phyloP scores from a whole-genome alignment of 176 grass and related monocot species.

The Panicum miliaceum region DNA sequence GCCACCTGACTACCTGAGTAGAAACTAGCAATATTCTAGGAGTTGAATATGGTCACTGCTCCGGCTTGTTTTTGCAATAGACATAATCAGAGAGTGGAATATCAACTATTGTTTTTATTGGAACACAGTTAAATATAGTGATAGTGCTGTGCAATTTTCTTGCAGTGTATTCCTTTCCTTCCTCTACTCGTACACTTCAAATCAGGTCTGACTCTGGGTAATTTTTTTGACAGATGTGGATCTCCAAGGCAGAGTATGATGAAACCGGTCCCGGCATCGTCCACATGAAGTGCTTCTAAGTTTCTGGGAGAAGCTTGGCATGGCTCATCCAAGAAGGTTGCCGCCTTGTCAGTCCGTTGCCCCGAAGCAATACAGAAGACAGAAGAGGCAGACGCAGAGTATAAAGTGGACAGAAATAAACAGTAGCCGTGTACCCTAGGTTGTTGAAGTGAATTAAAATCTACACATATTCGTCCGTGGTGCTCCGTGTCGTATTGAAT shows the following conservation, averaged over 20 bases:
- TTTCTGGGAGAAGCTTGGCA: neutral
- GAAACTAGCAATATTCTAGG: neutral
- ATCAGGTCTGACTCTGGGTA: neutral
- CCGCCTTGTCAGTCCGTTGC: neutral
- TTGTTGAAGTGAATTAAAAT: neutral
- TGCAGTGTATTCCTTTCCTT: neutral
- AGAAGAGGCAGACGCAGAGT: neutral
- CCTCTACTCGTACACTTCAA: neutral
- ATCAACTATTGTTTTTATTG: neutral
- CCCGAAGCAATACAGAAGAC: neutral
- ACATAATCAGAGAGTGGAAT: neutral
- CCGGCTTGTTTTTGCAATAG: neutral
- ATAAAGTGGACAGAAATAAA: constrained; percentile 12
- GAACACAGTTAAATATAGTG: neutral
- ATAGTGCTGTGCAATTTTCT: neutral
- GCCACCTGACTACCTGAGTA: neutral
- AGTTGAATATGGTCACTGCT: neutral
- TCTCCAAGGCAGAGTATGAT: constrained; percentile 82
- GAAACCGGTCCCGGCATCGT: constrained; percentile 74
- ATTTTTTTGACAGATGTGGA: constrained; percentile 71
- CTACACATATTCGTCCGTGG: neutral
- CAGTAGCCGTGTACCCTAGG: neutral
- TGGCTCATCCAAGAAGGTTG: neutral
- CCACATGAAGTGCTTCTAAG: constrained; percentile 88
- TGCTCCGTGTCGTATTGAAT: neutral